Evolutionary conservation across 148 eudicot species (phyloP).

Genomic region (Rhododendron ferrugineum): DNA sequence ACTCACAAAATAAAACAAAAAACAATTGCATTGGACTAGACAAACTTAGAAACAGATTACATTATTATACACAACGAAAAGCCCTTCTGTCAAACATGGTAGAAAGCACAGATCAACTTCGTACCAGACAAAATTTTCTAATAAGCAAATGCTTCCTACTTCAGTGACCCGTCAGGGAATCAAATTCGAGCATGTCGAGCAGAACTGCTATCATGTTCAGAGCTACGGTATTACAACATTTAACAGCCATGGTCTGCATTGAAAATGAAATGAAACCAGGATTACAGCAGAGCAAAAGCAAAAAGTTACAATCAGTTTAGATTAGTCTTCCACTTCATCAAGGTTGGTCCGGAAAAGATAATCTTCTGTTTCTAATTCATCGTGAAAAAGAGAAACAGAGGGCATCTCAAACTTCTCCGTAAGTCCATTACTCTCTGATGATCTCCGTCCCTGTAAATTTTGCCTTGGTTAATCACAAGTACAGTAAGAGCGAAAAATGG

Average conservation of each 20-base stretch:
- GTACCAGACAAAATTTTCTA: background rate
- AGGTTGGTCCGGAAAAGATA: slow-evolving; percentile 65
- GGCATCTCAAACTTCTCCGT: slow-evolving; percentile 26
- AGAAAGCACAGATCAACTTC: background rate
- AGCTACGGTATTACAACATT: background rate
- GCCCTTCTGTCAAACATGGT: background rate
- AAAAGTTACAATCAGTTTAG: background rate
- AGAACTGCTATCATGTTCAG: background rate
- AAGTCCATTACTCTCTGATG: slow-evolving; percentile 22
- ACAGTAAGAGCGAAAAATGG: background rate
- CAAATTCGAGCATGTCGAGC: background rate
- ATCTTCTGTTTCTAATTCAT: slow-evolving; percentile 83
- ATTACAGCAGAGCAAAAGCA: slow-evolving; percentile 2
- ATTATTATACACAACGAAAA: background rate
- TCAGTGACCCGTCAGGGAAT: background rate
- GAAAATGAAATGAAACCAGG: background rate
- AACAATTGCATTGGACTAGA: background rate
- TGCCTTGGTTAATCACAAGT: background rate
- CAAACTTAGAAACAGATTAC: background rate
- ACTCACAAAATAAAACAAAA: background rate
- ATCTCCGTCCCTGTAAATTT: slow-evolving; percentile 57
- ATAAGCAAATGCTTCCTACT: background rate
- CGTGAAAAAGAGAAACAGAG: slow-evolving; percentile 54
- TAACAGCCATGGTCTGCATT: background rate
- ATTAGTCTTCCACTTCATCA: slow-evolving; percentile 32